phyloP scores from a whole-genome alignment of 495 filamentous ascomycete species.

The Hypoxylon lenormandii region DNA sequence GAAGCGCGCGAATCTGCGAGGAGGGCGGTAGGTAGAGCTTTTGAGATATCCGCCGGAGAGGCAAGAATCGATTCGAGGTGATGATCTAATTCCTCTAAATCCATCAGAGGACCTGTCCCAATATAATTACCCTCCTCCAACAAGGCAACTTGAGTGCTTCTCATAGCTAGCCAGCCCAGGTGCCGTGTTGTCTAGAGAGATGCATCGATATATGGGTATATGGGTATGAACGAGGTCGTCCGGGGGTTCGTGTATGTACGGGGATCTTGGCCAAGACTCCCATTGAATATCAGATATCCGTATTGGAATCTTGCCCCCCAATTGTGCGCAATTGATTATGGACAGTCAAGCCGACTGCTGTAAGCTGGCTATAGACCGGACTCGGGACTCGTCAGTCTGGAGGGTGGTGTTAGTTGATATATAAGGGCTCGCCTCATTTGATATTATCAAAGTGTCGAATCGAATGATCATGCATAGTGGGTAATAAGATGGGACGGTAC shows the following conservation, averaged over 20 bases:
- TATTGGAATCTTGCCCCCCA: slow-evolving; percentile 11
- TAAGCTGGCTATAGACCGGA: slow-evolving; percentile 11
- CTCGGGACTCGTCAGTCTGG: slow-evolving; percentile 14
- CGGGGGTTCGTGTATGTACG: slow-evolving; percentile 40
- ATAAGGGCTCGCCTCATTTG: slow-evolving; percentile 34
- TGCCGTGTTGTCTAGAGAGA: slow-evolving; percentile 34
- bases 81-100: slow-evolving; percentile 43
- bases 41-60: slow-evolving; percentile 39
- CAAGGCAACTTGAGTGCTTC: slow-evolving; percentile 42
- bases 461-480: slow-evolving; percentile 48
- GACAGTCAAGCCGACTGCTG: slow-evolving; percentile 22
- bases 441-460: slow-evolving; percentile 31
- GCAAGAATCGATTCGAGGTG: slow-evolving; percentile 41
- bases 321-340: slow-evolving; percentile 28
- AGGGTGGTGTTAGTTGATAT: slow-evolving; percentile 37
- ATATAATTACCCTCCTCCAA: slow-evolving; percentile 45
- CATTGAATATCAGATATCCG: slow-evolving; percentile 45
- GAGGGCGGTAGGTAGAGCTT: slow-evolving; percentile 39
- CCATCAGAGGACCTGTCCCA: slow-evolving; percentile 34
- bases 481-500: slow-evolving; percentile 27
- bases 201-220: slow-evolving; percentile 51
- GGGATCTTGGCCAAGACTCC: slow-evolving; percentile 44
- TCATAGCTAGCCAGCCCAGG: slow-evolving; percentile 48
- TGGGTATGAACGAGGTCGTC: slow-evolving; percentile 44
- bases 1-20: slow-evolving; percentile 34